Conservation (phyloP, 176 grass and related monocot genomes). For the Tillandsia leiboldiana region DNA sequence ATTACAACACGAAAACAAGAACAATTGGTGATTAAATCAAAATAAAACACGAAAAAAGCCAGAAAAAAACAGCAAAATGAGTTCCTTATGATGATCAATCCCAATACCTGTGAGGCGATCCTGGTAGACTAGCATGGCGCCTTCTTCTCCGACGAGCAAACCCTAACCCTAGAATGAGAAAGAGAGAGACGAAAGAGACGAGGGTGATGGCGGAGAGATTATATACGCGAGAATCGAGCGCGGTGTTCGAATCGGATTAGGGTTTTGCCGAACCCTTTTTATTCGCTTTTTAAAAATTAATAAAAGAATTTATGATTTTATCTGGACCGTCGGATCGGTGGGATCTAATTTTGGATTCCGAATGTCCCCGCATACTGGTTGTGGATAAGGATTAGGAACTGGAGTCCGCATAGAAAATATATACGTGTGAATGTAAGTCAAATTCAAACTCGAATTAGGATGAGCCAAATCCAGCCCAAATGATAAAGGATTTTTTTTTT, state of each 20-base stretch:
- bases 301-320: background rate
- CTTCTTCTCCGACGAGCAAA: background rate
- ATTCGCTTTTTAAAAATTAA: background rate
- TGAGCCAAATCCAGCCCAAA: too few relatives aligned
- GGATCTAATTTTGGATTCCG: too few relatives aligned
- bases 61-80: background rate
- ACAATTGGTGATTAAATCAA: background rate
- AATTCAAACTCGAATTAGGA: too few relatives aligned
- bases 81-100: background rate
- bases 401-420: too few relatives aligned
- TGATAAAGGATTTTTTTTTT: too few relatives aligned
- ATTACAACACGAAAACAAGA: too few relatives aligned
- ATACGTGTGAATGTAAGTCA: too few relatives aligned
- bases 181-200: background rate
- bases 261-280: background rate
- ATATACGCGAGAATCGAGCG: background rate
- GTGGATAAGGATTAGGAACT: too few relatives aligned
- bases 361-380: too few relatives aligned
- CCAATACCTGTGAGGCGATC: conserved; percentile 9
- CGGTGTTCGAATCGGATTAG: background rate
- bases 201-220: background rate
- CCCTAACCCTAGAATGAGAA: background rate
- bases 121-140: conserved; percentile 9
- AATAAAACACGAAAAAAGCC: background rate
- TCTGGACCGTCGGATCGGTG: background rate